Conservation (phyloP, 2,329 filamentous ascomycete species). For the Ilyonectria mors-panacis region DNA sequence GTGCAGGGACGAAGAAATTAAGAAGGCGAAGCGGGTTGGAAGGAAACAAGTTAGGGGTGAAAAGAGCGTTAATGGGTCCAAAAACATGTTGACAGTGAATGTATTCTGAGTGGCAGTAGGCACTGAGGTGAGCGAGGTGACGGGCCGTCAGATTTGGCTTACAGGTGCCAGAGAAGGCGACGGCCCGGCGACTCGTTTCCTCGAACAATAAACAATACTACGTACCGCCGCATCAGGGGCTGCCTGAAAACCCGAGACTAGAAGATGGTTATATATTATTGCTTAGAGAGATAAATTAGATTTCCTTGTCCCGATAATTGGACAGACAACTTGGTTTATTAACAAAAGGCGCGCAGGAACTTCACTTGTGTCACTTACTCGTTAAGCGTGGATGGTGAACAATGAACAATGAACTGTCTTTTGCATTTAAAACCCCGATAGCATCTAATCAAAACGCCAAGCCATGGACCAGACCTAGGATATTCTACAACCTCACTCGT, state of each 20-base stretch:
- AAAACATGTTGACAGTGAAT: neutral
- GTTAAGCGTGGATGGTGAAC: neutral
- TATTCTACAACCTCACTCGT: constrained; percentile 42
- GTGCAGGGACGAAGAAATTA: neutral
- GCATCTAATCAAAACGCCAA: constrained; percentile 43
- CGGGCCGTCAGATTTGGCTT: neutral
- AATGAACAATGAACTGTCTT: constrained; percentile 13
- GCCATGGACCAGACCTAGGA: constrained; percentile 41
- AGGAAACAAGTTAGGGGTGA: neutral
- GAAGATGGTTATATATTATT: too few relatives aligned
- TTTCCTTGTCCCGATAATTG: too few relatives aligned
- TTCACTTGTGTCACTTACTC: neutral
- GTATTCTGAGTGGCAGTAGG: too few relatives aligned
- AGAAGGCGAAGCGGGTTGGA: neutral
- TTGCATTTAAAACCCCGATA: constrained; percentile 15
- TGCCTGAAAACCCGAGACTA: too few relatives aligned
- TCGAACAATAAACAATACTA: too few relatives aligned
- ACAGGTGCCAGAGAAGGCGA: neutral
- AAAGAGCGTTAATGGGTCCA: neutral
- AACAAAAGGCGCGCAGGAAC: neutral
- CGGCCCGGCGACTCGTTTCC: too few relatives aligned
- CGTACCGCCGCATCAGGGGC: too few relatives aligned
- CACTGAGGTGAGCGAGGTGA: neutral
- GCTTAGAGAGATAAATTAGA: too few relatives aligned
- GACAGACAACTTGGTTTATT: too few relatives aligned